Evolutionary conservation across 2,329 filamentous ascomycete species (phyloP), one percentile per base, ranked within the genome.

Genomic region (Colletotrichum cordylinicola): DNA sequence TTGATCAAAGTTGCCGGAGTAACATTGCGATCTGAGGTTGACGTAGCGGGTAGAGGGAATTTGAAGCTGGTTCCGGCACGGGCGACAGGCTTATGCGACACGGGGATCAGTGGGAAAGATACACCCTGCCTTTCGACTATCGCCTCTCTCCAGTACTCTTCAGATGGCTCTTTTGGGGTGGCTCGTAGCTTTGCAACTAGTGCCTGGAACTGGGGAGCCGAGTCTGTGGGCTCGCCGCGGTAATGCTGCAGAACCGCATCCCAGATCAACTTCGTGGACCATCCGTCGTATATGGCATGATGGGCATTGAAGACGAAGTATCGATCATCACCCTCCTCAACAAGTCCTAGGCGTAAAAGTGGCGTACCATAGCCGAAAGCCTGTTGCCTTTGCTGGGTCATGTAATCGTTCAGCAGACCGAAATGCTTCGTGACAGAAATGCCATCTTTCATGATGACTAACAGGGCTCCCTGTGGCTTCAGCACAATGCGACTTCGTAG

Each of bases 271-370:
- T 69, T 69, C 16, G 55, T 69, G 13, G 67, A 69, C 67, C 67
- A 69, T 21, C 78, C 78, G 35, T 80, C 79, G 67, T 78, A 78
- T 5, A 79, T 56, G 8, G 78, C 74, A 27, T 80, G 79, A 35
- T 80, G 79, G 10, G 74, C 69, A 27, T 68, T 70, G 75, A 72
- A 74, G 12, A 78, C 67, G 27, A 80, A 78, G 60, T 72, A 72
- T 5, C 33, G 27, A n/a, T 70, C 58, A 9, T 24, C 4, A 2
- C 60, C 29, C 35, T 67, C 9, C 21, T 35, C 8, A 13, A 67
- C 39, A 3, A 74, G 43, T 2, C 67, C 70, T n/a, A 70, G 70
- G n/a, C 74, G 70, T 33, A 70, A 43, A 12, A 78, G 60, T 2
- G 29, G 71, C 75, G 29, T 31, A 8, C 69, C 73, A n/a, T 52